phyloP scores from a whole-genome alignment of 768 basidiomycete genomes.

The Ramaria sp. region DNA sequence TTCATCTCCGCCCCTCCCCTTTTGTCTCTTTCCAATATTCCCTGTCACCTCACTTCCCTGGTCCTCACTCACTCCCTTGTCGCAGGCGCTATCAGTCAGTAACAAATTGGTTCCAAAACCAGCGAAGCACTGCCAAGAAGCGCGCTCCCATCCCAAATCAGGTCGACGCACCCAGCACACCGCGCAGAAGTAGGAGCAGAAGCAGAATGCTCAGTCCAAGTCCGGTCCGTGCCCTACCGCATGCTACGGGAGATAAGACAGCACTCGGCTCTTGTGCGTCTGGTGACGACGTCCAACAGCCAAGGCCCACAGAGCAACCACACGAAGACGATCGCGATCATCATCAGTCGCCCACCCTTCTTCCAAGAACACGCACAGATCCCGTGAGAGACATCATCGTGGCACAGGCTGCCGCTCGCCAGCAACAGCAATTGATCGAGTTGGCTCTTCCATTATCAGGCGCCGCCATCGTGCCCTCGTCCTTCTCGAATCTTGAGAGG shows the following conservation, averaged over 20 bases:
- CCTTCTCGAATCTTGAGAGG: background rate
- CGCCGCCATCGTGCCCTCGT: background rate
- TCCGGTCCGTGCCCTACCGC: background rate
- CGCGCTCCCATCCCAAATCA: conserved; percentile 12
- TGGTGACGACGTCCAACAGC: background rate
- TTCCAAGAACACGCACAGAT: background rate
- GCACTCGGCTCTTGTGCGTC: background rate
- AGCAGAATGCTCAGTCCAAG: background rate
- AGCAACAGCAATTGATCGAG: conserved; percentile 11
- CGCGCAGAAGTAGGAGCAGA: conserved; percentile 7
- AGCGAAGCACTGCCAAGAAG: conserved; percentile 57
- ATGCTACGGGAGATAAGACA: background rate
- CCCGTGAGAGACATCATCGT: conserved; percentile 6
- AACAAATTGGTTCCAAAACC: conserved; percentile 84
- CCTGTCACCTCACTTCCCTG: conserved; percentile 12
- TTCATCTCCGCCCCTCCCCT: conserved; percentile 13
- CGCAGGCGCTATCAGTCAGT: conserved; percentile 68
- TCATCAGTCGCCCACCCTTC: background rate
- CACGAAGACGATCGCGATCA: background rate
- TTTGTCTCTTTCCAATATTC: conserved; percentile 8
- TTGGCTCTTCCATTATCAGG: conserved; percentile 14
- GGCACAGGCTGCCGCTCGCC: conserved; percentile 12
- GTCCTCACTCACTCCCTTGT: conserved; percentile 20
- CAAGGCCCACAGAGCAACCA: background rate
- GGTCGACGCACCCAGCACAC: conserved; percentile 16